A percentile compares a stretch with the other conserved stretches of the same genome.
These are phyloP conservation scores for Hypoxylon fuscum DNA, from an alignment of 495 filamentous ascomycete genomes.

Conservation along the genomic window DNA sequence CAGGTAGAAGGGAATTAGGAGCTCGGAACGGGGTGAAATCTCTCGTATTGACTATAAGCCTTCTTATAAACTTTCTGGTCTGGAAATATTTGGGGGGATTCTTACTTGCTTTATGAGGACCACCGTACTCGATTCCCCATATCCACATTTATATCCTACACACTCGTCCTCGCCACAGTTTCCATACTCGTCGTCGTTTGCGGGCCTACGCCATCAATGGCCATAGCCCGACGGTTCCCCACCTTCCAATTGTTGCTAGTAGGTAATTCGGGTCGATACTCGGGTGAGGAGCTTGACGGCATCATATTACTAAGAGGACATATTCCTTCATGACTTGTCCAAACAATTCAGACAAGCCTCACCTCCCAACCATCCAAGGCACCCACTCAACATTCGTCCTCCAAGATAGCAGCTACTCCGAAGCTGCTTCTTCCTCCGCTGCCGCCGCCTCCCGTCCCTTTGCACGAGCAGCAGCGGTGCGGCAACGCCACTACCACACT, in stretches of 20 bases:
- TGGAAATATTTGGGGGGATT: too few relatives aligned
- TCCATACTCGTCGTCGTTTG: constrained; percentile 20
- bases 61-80: constrained; percentile 17
- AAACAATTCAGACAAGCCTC: constrained; percentile 38
- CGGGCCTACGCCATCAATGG: constrained; percentile 38
- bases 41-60: constrained; percentile 15
- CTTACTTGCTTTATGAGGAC: too few relatives aligned
- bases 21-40: constrained; percentile 20
- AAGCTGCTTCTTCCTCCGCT: constrained; percentile 22
- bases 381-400: constrained; percentile 33
- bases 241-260: constrained; percentile 36
- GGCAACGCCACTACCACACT: constrained; percentile 28
- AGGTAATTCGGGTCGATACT: constrained; percentile 36
- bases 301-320: constrained; percentile 18
- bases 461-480: constrained; percentile 30
- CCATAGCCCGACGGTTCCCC: constrained; percentile 33
- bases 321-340: constrained; percentile 45
- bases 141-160: constrained; percentile 25
- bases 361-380: constrained; percentile 33
- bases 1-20: constrained; percentile 30
- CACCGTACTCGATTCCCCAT: constrained; percentile 18
- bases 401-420: constrained; percentile 34
- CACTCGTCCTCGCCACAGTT: constrained; percentile 25
- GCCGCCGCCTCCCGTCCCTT: constrained; percentile 19
- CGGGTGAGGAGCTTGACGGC: constrained; percentile 36